A percentile compares a stretch with the other conserved stretches of the same genome.
Evolutionary conservation across 805 yeast genomes (phyloP).

Genomic region (Hanseniaspora thailandica): DNA sequence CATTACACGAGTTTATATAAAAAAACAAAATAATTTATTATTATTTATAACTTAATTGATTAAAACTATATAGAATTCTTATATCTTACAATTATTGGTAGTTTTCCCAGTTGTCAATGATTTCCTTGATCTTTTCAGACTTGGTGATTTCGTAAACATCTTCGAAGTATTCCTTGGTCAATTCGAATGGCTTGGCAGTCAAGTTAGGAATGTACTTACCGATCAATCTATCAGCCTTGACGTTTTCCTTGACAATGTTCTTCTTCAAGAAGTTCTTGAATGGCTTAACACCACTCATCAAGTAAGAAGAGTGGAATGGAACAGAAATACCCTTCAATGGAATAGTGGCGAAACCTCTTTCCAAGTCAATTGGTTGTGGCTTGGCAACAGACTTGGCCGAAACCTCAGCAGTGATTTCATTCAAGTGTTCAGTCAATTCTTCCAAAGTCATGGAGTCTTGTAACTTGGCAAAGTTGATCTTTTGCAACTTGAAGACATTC

Average conservation of each 20-base stretch:
- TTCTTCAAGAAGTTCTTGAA: constrained; percentile 94
- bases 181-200: constrained; percentile 94
- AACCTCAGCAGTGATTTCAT: constrained; percentile 79
- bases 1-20: constrained; percentile 31
- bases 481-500: constrained; percentile 86
- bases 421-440: constrained; percentile 76
- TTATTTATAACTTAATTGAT: background rate
- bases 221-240: constrained; percentile 83
- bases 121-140: constrained; percentile 78
- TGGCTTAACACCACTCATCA: constrained; percentile 97
- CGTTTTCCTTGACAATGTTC: constrained; percentile 90
- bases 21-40: background rate
- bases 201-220: constrained; percentile 96
- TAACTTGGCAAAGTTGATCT: constrained; percentile 81
- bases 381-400: constrained; percentile 70
- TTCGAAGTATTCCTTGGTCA: constrained; percentile 93
- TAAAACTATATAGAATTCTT: background rate
- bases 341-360: constrained; percentile 96
- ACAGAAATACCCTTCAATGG: constrained; percentile 99
- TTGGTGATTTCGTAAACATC: constrained; percentile 87
- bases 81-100: constrained; percentile 36
- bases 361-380: constrained; percentile 92
- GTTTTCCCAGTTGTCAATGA: constrained; percentile 90
- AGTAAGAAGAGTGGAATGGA: constrained; percentile 98
- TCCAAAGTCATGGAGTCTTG: constrained; percentile 74